Base-by-base conservation (phyloP, 345 rosid genomes). In the Eucalyptus tenuipes region DNA sequence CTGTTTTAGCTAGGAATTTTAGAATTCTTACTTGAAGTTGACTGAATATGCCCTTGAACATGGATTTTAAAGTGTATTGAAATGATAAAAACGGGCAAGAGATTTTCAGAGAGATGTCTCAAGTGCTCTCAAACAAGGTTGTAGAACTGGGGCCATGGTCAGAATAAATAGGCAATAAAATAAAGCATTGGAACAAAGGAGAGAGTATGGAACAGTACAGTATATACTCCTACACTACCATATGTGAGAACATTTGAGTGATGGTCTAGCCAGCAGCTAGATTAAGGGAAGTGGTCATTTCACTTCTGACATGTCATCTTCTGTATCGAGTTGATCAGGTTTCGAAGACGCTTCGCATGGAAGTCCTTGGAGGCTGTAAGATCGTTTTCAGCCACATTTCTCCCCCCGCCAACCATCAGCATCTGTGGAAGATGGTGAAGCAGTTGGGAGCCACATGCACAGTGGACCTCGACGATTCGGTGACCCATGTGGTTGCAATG, bases 361-460 rank as follows among this genome's bases (percentile, higher is more conserved):
- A 95, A 82, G 93, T 95, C 37, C 93, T 97, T 9, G 89, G 91
- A 87, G 97, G 95, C 10, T 95, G 98, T 88, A 96, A 90, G 88
- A 89, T 96, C 57, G 93, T 95, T 47, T 97, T 97, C 93, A 95
- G 95, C 91, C 93, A 94, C 27, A 24, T 55, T 22, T 55, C 59
- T 55, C 59, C 27, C 86, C 94, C 86, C 22, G 94, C 99, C 4
- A 93, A 93, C 13, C 87, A 89, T 86, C 98, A 96, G 91, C 93
- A 87, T 29, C 93, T 96, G 7, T 97, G 97, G 99, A 95, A 89
- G 90, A 95, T 94, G 96, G 98, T 96, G 11, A 93, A 93, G 89
- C 93, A 92, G 59, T 88, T 95, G 31, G 97, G 97, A 89, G 97
- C 96, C 2, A 89, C 90, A 10, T 94, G 97, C 89, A 66, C 55